Conservation (phyloP, 768 basidiomycete species). For the Nevesoporus exiguus region DNA sequence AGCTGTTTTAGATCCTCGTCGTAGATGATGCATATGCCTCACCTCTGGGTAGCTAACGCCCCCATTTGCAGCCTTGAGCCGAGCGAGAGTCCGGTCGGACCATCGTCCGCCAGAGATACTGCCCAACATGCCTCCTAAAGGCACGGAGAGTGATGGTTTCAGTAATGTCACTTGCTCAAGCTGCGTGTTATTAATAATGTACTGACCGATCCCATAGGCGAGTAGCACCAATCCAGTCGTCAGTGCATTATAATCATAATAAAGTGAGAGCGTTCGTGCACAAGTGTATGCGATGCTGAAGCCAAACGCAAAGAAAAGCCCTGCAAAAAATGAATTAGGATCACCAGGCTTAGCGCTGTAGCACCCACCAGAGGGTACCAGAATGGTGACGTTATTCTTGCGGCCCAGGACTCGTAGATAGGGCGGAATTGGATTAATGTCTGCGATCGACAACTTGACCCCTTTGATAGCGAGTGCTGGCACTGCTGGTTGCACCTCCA, state of each 20-base stretch:
- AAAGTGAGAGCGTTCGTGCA: constrained; percentile 61
- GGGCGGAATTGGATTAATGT: constrained; percentile 72
- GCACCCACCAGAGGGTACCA: constrained; percentile 36
- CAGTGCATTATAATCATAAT: constrained; percentile 69
- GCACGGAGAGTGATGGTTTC: not conserved
- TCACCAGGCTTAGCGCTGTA: not conserved
- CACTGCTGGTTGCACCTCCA: constrained; percentile 19
- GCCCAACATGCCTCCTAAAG: constrained; percentile 46
- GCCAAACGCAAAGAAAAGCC: constrained; percentile 65
- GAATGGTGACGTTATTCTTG: constrained; percentile 63
- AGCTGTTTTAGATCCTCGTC: not conserved
- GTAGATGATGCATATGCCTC: constrained; percentile 6
- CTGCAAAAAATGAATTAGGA: constrained; percentile 33
- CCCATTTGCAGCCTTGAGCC: constrained; percentile 46
- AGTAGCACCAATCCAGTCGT: constrained; percentile 76
- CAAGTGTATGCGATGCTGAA: constrained; percentile 74
- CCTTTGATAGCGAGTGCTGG: constrained; percentile 24
- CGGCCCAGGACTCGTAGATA: constrained; percentile 56
- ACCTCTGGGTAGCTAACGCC: constrained; percentile 65
- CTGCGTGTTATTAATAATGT: not conserved
- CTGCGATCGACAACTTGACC: constrained; percentile 57
- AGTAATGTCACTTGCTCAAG: not conserved
- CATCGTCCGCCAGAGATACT: constrained; percentile 61
- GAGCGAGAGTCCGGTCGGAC: constrained; percentile 48
- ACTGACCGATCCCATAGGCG: constrained; percentile 64